Evolutionary conservation across 129 eudicot genomes (phyloP), one percentile per base, ranked within the genome.

Genomic region (Flaveria trinervia): DNA sequence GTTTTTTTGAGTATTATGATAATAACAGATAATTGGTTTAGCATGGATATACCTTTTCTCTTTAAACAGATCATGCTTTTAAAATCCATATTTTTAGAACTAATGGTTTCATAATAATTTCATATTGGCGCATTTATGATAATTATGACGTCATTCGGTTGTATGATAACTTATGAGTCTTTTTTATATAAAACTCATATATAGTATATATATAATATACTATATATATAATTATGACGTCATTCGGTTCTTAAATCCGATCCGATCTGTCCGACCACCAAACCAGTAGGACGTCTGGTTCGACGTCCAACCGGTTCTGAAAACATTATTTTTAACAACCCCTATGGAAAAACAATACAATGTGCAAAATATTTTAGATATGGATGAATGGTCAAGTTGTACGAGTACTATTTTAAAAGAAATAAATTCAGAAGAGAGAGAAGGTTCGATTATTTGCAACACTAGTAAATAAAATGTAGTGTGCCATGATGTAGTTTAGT

Each of bases 361-460:
- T 0, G 4, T n/a, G 14, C 20, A 9, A 25, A 2, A 26, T 4
- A 45, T 61, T 75, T 61, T 23, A 11, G 71, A 64, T 45, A 22
- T 73, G 41, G 25, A 51, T 41, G 69, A 45, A 70, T 9, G 15
- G 46, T 50, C 46, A 70, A 14, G 33, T 51, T 71, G 20, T 22
- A 71, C 76, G n/a, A 9, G 30, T 51, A 50, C 76, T 71, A 71
- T 71, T 17, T 60, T 15, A 33, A 67, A 67, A 12, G 14, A 54
- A 52, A 30, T 16, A 54, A 62, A 59, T 36, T 41, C n/a, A 74
- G 9, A 74, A 22, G 4, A 70, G 25, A n/a, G 9, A n/a, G 64
- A 28, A 26, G 14, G 25, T 73, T 30, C 76, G 5, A 33, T 1
- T 71, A 4, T 45, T 50, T 15, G 43, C 26, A 69, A 39, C 16